Base-by-base conservation (phyloP, 2,329 filamentous ascomycete genomes). In the Aspergillus novoparasiticus region DNA sequence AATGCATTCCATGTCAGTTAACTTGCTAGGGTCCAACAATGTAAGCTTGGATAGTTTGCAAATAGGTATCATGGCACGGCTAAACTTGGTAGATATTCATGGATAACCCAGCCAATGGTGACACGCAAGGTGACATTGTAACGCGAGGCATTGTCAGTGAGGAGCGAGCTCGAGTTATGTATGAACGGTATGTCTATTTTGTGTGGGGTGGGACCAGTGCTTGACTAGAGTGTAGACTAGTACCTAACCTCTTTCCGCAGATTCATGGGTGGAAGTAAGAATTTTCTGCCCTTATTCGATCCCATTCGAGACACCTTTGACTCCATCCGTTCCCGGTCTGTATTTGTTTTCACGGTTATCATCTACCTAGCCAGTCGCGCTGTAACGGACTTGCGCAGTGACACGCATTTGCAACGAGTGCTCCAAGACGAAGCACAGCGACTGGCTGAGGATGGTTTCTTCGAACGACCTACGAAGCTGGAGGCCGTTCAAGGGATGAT, bases 401-500 rank as follows among this genome's bases (percentile, higher is more conserved):
- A 77, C 28, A 74, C 66, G 0, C 73, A 77, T 54, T 64, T 77
- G 63, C 75, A 77, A 50, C 71, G 75, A 36, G 75, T 76, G 4
- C 62, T 77, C 2, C 75, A 76, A 63, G 75, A 77, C 51, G 75
- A 77, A 57, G 75, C 75, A 6, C 75, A 77, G 50, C 65, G 73
- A 32, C 64, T 77, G 23, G 75, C 75, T 0, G 75, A 77, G 64
- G 75, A 77, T 60, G 76, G 75, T 46, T 76, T 76, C 56, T 77
- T 77, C 39, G 75, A 75, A 51, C 70, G 75, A 4, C 75, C 75
- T 2, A 77, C 75, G 0, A 77, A 76, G 53, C 67, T 77, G 12
- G 75, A 77, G 60, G 76, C 75, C 0, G 75, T 77, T 0, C 75
- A 77, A 43, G 75, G 75, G 5, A 77, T 76, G 75, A 74, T 77